Conservation (phyloP, 2,329 filamentous ascomycete genomes). For the Alternaria triticimaculans region DNA sequence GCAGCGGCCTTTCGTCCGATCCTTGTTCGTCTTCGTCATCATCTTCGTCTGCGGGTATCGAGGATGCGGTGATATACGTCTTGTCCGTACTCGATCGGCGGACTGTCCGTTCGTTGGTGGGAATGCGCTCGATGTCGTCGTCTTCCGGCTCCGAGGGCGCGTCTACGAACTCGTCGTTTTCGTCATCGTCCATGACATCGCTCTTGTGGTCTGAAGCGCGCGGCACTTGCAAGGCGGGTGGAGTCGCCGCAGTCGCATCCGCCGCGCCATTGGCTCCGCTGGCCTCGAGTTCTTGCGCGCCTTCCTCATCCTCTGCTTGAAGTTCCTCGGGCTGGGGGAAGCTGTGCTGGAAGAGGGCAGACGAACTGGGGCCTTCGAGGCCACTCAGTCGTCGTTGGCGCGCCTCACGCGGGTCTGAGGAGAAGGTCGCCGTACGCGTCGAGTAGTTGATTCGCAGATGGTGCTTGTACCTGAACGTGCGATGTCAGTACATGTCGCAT, state of each 20-base stretch:
- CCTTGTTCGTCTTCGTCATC: neutral
- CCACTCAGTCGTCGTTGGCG: constrained; percentile 53
- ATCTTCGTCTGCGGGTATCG: constrained; percentile 20
- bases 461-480: constrained; percentile 58
- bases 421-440: constrained; percentile 58
- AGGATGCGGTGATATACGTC: constrained; percentile 43
- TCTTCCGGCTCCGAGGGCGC: constrained; percentile 43
- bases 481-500: neutral
- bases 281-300: constrained; percentile 10
- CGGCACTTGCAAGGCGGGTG: constrained; percentile 41
- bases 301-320: constrained; percentile 37
- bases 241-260: constrained; percentile 26
- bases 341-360: constrained; percentile 48
- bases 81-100: constrained; percentile 38
- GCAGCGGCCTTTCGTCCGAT: constrained; percentile 7
- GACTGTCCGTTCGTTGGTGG: constrained; percentile 8
- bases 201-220: constrained; percentile 33
- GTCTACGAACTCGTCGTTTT: constrained; percentile 28
- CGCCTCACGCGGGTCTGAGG: constrained; percentile 54
- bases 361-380: constrained; percentile 49
- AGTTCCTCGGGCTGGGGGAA: constrained; percentile 52
- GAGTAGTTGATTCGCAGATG: constrained; percentile 55
- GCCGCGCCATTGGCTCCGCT: constrained; percentile 22
- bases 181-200: constrained; percentile 16
- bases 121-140: constrained; percentile 24